Base-by-base conservation (phyloP, 192 early-diverging fungal species). In the Backusella westeae region DNA sequence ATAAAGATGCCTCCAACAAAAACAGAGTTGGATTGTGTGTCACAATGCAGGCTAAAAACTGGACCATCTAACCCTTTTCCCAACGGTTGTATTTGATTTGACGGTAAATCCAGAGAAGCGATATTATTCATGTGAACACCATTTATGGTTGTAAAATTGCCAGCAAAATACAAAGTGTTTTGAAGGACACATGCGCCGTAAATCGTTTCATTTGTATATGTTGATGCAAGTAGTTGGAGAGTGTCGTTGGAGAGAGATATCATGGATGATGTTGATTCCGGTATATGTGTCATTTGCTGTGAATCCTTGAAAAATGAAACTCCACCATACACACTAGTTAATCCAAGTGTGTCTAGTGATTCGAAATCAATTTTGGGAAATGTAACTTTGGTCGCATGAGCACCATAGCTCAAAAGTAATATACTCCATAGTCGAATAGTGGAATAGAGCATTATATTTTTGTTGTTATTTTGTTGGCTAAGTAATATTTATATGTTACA, bases 1-100 rank as follows among this genome's bases (percentile, higher is more conserved):
- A 75, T 23, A 41, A 83, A 83, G 7, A 32, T 10, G 29, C 82
- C 82, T 69, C 82, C 82, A 5, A 72, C 74, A 68, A 75, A 78
- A 10, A 83, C 69, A 0, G 36, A 34, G 4, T 77, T 69, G 23
- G 72, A 72, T 2, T 41, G 7, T 29, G 19, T 32, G 42, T 83
- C 82, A 63, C 82, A 83, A 2, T 77, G 68, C 6, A 83, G n/a
- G 2, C 69, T 73, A 39, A 69, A 69, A 0, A 83, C 82, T 10
- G 78, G 53, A 39, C 82, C 82, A 78, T 83, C 79, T 5, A 83
- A 46, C 9, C 82, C 82, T 34, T 74, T 34, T 23, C 14, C 39
- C 6, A 83, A 36, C 15, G 75, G 23, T 1, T 12, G 42, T 32
- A 78, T 26, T 34, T 73, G 39, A 5, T 73, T 69, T 19, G 76